Base-by-base conservation (phyloP, 805 yeast species). In the Metschnikowia cerradonensis region DNA sequence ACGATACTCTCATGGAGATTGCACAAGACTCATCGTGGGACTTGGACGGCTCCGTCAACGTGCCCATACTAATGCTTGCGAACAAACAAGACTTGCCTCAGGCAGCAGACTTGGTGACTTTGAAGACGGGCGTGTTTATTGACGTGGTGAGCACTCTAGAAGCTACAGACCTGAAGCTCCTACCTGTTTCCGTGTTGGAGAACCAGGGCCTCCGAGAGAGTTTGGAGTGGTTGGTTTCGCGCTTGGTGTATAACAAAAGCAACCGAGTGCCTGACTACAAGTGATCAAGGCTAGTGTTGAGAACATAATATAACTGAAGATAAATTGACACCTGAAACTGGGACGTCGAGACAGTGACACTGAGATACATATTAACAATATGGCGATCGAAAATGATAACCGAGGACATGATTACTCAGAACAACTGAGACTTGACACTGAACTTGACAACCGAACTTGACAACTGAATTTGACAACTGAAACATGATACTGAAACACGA, bases 21-120 rank as follows among this genome's bases (percentile, higher is more conserved):
- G 67, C 77, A 4, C 69, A 67, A 57, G 74, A 73, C 61, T 65
- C 68, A 43, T 63, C 67, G 41, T 83, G 90, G 64, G 48, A 53
- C 14, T 39, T 45, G 46, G 55, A 55, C 41, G 58, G 59, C 32
- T 35, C 49, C 19, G 90, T 70, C 50, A 74, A 95, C 31, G 85
- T 90, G 15, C 99, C 98, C 1, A 82, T 92, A 8, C 74, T 92
- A 51, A 92, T 92, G 97, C 75, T 92, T 62, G 98, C 97, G 6
- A 92, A 94, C 67, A 94, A 94, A 66, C 97, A 91, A 71, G 98
- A 94, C 59, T 65, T 73, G 52, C 78, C 78, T 32, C 73, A 72
- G 51, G 78, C 77, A 32, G 75, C 71, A 23, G 78, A 73, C 51
- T 64, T 73, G 57, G 77, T 73, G 39, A 57, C 71, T 86, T 87